These are phyloP conservation scores for Paralagenidium karlingii DNA, from an alignment of 352 stramenopile genomes.

Conservation along the genomic window DNA sequence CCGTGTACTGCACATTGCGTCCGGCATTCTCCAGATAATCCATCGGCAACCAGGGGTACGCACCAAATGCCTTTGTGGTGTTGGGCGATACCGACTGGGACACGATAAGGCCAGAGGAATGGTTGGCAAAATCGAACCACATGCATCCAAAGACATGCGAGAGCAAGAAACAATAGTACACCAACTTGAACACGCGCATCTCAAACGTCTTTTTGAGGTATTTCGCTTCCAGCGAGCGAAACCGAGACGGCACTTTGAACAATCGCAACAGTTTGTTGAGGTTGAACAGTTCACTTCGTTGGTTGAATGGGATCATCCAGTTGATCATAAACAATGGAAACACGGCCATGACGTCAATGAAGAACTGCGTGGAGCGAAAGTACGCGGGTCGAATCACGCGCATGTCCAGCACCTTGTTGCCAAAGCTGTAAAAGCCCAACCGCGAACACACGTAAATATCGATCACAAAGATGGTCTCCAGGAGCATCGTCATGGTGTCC, in stretches of 20 bases:
- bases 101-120: neutral
- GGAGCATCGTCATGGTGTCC: constrained; percentile 13
- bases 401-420: constrained; percentile 55
- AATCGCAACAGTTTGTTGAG: constrained; percentile 41
- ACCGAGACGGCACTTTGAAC: constrained; percentile 29
- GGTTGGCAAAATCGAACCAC: constrained; percentile 35
- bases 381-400: constrained; percentile 22
- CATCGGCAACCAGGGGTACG: constrained; percentile 18
- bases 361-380: constrained; percentile 16
- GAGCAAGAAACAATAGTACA: constrained; percentile 40
- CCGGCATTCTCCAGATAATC: constrained; percentile 12
- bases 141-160: constrained; percentile 39
- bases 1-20: constrained; percentile 22
- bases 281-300: constrained; percentile 25
- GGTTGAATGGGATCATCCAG: constrained; percentile 14
- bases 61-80: neutral
- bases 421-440: constrained; percentile 46
- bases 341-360: constrained; percentile 19
- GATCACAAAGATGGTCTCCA: constrained; percentile 25
- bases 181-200: constrained; percentile 32
- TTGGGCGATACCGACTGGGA: neutral
- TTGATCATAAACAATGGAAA: constrained; percentile 33
- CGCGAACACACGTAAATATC: constrained; percentile 34
- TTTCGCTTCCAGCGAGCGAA: constrained; percentile 28
- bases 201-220: constrained; percentile 39